Evolutionary conservation across 345 rosid species (phyloP), one percentile per base, ranked within the genome.

Genomic region (Abelmoschus esculentus): DNA sequence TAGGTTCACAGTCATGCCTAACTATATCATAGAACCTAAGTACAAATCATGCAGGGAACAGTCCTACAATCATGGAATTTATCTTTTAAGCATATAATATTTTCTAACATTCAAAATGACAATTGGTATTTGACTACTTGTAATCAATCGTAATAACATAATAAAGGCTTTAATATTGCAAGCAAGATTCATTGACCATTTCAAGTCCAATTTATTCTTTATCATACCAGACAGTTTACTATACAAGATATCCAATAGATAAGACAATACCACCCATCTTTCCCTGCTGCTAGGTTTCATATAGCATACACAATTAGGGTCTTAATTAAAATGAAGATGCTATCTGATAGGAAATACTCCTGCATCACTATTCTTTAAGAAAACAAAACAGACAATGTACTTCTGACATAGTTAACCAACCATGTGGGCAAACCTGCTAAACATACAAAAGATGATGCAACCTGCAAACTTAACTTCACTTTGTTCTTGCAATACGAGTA

Each of bases 391-490:
- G 54, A 3, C 34, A 64, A 42, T 64, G 53, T 13, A 63, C 17
- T 63, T 62, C 7, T 62, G 0, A 12, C 68, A 42, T 22, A 42
- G 4, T 54, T 54, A n/a, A 64, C 68, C 53, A 44, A 64, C 18
- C 54, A 63, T 63, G 52, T 1, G 6, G 22, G 34, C 34, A 64
- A 42, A 64, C 68, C 68, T 44, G 68, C 68, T 64, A 15, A 64
- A 64, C 68, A 64, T 44, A 42, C 36, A 64, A 64, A 42, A 64
- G 34, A 64, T 62, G 52, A 28, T 14, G 70, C 67, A 71, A 44
- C 66, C 66, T 49, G 73, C 38, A 61, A 67, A n/a, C n/a, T n/a
- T n/a, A n/a, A 70, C 70, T 32, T 52, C 73, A n/a, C 28, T 67
- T 49, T 40, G 50, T 28, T 19, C 66, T 32, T n/a, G 55, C 14